Evolutionary conservation across 495 filamentous ascomycete species (phyloP), one percentile per base, ranked within the genome.

Genomic region (Collariella sp.): DNA sequence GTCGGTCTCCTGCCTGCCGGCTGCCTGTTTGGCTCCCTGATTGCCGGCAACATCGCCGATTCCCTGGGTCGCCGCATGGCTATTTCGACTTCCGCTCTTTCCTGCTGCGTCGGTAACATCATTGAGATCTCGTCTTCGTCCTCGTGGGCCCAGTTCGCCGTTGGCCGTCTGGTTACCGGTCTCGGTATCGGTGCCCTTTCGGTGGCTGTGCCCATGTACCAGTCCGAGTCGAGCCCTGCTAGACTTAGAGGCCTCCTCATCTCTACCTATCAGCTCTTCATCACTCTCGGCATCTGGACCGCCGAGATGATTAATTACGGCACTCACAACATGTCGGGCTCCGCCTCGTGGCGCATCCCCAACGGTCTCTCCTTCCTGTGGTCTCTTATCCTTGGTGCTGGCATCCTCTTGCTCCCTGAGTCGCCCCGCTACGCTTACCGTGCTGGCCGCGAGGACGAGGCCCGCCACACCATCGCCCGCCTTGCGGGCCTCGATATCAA

Each of bases 281-380:
- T 93, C 67, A 89, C 89, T 26, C 76, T 89, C 53, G 88, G 88
- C 58, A 93, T 91, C 70, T 88, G 89, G 72, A 79, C 83, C 42
- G 85, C 87, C 56, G 82, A 88, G 68, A 82, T 86, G 69, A 77
- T 91, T 76, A 90, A 93, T 70, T 93, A 75, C 65, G 88, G 86
- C 35, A 90, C 88, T 22, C 60, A 79, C 23, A 70, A 70, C 39
- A 67, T 66, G 39, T 31, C 55, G 19, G 71, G 62, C 49, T 80
- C 81, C 36, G 79, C 76, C 29, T 82, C 84, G 15, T 94, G 88
- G 86, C 76, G 85, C 50, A 87, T 95, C 54, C 82, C 87, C 54
- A 91, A 86, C 78, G 88, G 85, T 29, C 73, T 94, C 36, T 81
- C 85, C 15, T 86, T 89, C 58, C 76, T 86, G 54, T 90, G 84